These are phyloP conservation scores for Dalbergia cultrata DNA, from an alignment of 306 rosid species.

Conservation along the genomic window DNA sequence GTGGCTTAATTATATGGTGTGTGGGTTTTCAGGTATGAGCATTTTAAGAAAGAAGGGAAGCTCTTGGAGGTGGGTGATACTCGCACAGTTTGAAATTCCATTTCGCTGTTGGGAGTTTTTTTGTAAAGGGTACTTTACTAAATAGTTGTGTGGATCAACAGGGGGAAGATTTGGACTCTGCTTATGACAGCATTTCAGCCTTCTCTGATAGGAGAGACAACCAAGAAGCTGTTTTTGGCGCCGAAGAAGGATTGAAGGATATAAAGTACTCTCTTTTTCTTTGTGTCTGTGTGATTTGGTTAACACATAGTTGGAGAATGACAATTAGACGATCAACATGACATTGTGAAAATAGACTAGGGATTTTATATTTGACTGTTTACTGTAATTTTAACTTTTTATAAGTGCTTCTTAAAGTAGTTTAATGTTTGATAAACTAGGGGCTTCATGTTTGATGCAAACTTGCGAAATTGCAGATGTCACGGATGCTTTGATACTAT, in stretches of 20 bases:
- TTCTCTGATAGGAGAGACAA: slow-evolving; percentile 84
- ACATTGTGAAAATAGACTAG: no score
- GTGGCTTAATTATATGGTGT: background rate
- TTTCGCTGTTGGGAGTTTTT: background rate
- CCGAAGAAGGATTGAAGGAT: slow-evolving; percentile 89
- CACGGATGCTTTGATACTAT: no score
- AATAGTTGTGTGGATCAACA: slow-evolving; percentile 35
- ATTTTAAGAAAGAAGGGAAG: slow-evolving; percentile 84
- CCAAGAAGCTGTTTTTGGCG: slow-evolving; percentile 90
- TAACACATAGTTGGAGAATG: background rate
- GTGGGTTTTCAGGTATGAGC: slow-evolving; percentile 71
- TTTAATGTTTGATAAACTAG: no score
- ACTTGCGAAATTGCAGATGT: no score
- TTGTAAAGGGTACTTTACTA: slow-evolving; percentile 6
- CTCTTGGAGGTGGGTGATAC: slow-evolving; percentile 86
- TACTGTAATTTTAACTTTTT: no score
- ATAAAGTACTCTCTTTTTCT: slow-evolving; percentile 55
- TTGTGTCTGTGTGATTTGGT: background rate
- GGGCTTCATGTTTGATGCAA: no score
- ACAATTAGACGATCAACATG: background rate
- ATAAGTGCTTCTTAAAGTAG: no score
- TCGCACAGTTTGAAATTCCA: background rate
- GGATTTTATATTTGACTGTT: no score
- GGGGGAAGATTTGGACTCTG: slow-evolving; percentile 95
- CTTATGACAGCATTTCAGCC: slow-evolving; percentile 90